phyloP scores from a whole-genome alignment of 164 flowering plant genomes.

The Vitis rupestris region DNA sequence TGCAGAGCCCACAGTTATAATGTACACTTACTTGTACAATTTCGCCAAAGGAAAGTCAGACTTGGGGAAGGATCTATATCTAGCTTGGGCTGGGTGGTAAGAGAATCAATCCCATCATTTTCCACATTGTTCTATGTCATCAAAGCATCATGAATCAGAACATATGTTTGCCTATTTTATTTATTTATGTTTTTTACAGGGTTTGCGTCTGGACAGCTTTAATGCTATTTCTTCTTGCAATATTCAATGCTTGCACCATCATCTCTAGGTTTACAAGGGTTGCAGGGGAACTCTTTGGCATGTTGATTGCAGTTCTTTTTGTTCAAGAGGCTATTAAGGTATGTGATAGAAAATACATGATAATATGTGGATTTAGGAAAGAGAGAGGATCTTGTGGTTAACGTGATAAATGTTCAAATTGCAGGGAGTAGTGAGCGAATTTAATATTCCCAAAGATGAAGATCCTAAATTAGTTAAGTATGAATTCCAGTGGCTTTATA shows the following conservation, averaged over 20 bases:
- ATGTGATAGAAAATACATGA: not conserved
- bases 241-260: conserved; percentile 44
- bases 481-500: conserved; percentile 52
- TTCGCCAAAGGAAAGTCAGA: conserved; percentile 31
- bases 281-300: conserved; percentile 62
- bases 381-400: not conserved
- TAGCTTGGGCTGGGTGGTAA: conserved; percentile 57
- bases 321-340: conserved; percentile 60
- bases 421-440: conserved; percentile 60
- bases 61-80: conserved; percentile 31
- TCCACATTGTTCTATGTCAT: not conserved
- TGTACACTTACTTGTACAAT: conserved; percentile 43
- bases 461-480: conserved; percentile 22
- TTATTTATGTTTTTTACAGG: conserved; percentile 25
- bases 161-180: not conserved
- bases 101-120: not conserved
- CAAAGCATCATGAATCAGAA: not conserved
- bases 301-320: conserved; percentile 59
- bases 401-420: not conserved
- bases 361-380: not conserved
- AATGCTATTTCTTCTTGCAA: conserved; percentile 43
- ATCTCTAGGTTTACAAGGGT: conserved; percentile 52
- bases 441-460: conserved; percentile 39
- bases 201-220: conserved; percentile 61
- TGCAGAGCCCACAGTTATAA: conserved; percentile 53